A percentile compares a stretch with the other conserved stretches of the same genome.
phyloP scores from a whole-genome alignment of 768 basidiomycete species.

The Trametes cingulata region DNA sequence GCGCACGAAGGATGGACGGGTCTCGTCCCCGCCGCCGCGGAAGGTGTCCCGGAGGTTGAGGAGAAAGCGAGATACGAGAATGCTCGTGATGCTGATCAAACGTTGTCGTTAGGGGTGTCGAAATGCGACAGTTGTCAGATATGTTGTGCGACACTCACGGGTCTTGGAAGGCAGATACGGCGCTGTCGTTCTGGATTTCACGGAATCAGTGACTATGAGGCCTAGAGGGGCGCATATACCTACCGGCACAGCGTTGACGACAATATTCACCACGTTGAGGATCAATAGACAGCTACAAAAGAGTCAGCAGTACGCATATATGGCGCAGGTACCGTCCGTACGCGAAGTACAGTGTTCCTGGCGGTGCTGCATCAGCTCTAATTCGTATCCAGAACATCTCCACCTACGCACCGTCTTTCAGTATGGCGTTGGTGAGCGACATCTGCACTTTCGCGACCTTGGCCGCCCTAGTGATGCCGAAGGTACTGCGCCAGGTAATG shows the following conservation, averaged over 20 bases:
- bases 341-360: slow-evolving; percentile 13
- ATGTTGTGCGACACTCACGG: neutral
- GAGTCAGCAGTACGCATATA: neutral
- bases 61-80: slow-evolving; percentile 15
- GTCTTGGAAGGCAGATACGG: slow-evolving; percentile 14
- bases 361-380: neutral
- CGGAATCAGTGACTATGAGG: too few relatives aligned
- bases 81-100: slow-evolving; percentile 9
- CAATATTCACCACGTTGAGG: slow-evolving; percentile 10
- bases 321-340: neutral
- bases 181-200: neutral
- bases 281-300: neutral
- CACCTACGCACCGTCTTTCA: slow-evolving; percentile 7
- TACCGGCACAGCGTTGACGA: slow-evolving; percentile 3
- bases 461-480: neutral
- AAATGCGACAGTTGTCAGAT: too few relatives aligned
- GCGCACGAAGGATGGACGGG: slow-evolving; percentile 4
- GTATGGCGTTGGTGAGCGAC: slow-evolving; percentile 4
- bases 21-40: neutral
- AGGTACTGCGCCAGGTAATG: slow-evolving; percentile 10
- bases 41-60: slow-evolving; percentile 13
- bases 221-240: neutral
- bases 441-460: neutral
- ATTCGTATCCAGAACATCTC: too few relatives aligned
- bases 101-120: neutral